Base-by-base conservation (phyloP, 1,284 basidiomycete species). In the Microbotryomycetes sp. region DNA sequence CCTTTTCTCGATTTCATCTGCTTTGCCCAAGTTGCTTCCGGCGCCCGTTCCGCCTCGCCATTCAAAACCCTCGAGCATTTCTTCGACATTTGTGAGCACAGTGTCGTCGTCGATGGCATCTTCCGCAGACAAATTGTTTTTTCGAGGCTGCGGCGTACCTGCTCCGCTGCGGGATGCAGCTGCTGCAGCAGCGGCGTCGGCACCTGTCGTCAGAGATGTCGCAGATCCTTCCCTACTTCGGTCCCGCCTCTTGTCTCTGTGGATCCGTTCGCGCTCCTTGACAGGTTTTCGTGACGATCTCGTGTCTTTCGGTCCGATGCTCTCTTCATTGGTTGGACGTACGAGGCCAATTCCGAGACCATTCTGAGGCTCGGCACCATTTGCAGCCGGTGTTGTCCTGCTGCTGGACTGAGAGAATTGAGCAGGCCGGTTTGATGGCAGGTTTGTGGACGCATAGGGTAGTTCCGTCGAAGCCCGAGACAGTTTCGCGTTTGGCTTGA, bases 51-150 rank as follows among this genome's bases (percentile, higher is more conserved):
- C 51, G 0, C 87, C 85, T 4, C 69, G 55, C 91, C 91, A 97
- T 74, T 98, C 94, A 73, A 97, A 94, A 0, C 93, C 93, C 72
- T 98, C 94, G 11, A 98, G 81, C 89, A 99, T 93, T 74, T 98
- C 96, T 74, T 99, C 96, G 3, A 99, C 90, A 74, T 85, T 93
- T 9, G 86, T 79, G 75, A 74, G 54, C 45, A 96, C 81, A 5
- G 88, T 89, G 5, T 86, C 88, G 69, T 89, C 85, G 45, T 88
- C 86, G 56, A 81, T 18, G 3, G 45, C 23, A 13, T 54, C 54
- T 6, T 60, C 61, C 11, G 18, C 21, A 27, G 53, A 15, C 46
- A 23, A 3, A 4, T 24, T 29, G 9, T n/a, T 52, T 26, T 52
- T 29, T 4, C 28, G 18, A n/a, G 28, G n/a, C 50, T 9, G n/a